These are phyloP conservation scores for Salvia hispanica DNA, from an alignment of 257 asterid genomes.

Conservation along the genomic window DNA sequence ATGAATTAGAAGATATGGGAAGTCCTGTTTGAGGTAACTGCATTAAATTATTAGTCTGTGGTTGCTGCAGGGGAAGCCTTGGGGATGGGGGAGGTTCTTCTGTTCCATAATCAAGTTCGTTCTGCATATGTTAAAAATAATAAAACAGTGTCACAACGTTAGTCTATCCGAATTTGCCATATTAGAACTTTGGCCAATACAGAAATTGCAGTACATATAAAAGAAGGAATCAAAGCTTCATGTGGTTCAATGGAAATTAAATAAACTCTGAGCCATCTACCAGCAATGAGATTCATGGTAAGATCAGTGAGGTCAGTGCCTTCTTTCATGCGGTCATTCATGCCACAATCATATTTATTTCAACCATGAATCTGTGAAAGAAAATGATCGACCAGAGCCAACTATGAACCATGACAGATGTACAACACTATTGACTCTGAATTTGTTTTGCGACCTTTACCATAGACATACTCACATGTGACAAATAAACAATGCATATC, in stretches of 20 bases:
- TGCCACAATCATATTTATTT: background rate
- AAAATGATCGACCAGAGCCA: background rate
- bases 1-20: constrained; percentile 46
- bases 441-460: background rate
- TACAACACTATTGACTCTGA: background rate
- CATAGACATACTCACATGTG: background rate
- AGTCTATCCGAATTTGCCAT: background rate
- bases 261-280: background rate
- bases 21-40: constrained; percentile 41
- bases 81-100: constrained; percentile 64
- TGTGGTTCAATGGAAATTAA: background rate
- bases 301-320: background rate
- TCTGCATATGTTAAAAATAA: constrained; percentile 39
- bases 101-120: constrained; percentile 56
- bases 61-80: constrained; percentile 41
- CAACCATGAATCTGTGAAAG: background rate
- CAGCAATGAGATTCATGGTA: constrained; percentile 1
- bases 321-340: background rate
- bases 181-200: background rate
- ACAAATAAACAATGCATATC: background rate
- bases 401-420: background rate
- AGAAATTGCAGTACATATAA: background rate
- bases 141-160: background rate
- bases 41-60: constrained; percentile 32
- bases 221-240: background rate